A percentile compares a stretch with the other conserved stretches of the same genome.
Evolutionary conservation across 2,329 filamentous ascomycete species (phyloP).

Genomic region (Pseudocercospora eumusae): DNA sequence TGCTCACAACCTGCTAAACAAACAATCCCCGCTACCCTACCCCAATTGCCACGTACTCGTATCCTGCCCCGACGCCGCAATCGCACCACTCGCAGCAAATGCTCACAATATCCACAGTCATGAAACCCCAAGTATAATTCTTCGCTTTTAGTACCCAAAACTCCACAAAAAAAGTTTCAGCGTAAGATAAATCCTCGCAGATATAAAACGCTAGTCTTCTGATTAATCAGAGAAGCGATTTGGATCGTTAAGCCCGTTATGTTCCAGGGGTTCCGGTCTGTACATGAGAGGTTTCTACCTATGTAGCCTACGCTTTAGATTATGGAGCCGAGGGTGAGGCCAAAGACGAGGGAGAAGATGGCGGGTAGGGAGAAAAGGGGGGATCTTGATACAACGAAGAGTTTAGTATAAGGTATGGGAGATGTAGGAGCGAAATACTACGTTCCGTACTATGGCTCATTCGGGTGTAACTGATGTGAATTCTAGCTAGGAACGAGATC

Average conservation of each 20-base stretch:
- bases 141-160: constrained; percentile 47
- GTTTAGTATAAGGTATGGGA: too few species aligned
- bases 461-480: too few species aligned
- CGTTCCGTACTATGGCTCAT: too few species aligned
- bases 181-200: constrained; percentile 51
- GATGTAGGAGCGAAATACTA: too few species aligned
- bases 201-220: constrained; percentile 48
- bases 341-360: too few species aligned
- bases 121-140: constrained; percentile 54
- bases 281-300: constrained; percentile 45
- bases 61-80: constrained; percentile 32
- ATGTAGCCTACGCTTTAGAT: constrained; percentile 48
- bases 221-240: constrained; percentile 46
- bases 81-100: constrained; percentile 58
- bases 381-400: too few species aligned
- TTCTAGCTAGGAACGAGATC: too few species aligned
- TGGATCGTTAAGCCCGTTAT: constrained; percentile 46
- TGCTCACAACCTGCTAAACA: constrained; percentile 59
- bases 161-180: constrained; percentile 50
- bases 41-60: constrained; percentile 44
- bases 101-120: constrained; percentile 56
- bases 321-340: constrained; percentile 43
- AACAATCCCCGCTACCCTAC: constrained; percentile 63
- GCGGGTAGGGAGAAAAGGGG: constrained; percentile 39
- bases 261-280: constrained; percentile 47